Percentiles rank a stretch among this genome's conserved stretches.
phyloP scores from a whole-genome alignment of 2,329 filamentous ascomycete species.

The Cladosporium sp. region DNA sequence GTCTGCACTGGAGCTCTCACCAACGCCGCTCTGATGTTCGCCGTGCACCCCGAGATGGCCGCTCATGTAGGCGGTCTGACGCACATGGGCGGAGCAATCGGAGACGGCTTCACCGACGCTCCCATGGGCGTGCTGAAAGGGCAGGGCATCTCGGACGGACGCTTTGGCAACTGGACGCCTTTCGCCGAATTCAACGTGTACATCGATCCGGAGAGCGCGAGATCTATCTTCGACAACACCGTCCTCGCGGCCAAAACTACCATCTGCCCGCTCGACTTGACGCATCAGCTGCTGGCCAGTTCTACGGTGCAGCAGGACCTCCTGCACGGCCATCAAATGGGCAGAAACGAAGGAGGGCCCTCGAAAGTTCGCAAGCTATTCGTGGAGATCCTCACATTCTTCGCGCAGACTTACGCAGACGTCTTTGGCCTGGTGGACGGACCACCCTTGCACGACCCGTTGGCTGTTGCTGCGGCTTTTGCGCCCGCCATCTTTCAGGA shows the following conservation, averaged over 20 bases:
- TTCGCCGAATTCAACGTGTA: slow-evolving; percentile 85
- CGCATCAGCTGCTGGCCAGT: slow-evolving; percentile 84
- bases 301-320: slow-evolving; percentile 63
- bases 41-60: slow-evolving; percentile 68
- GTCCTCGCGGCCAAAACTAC: slow-evolving; percentile 71
- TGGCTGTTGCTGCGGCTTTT: slow-evolving; percentile 79
- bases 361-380: slow-evolving; percentile 67
- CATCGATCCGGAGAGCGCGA: slow-evolving; percentile 82
- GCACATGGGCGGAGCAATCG: slow-evolving; percentile 91
- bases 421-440: slow-evolving; percentile 78
- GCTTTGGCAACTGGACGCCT: slow-evolving; percentile 57
- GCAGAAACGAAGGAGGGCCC: slow-evolving; percentile 25
- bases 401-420: slow-evolving; percentile 79
- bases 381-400: slow-evolving; percentile 84
- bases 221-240: slow-evolving; percentile 67
- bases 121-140: slow-evolving; percentile 55
- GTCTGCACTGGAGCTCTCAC: slow-evolving; percentile 86
- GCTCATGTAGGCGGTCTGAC: slow-evolving; percentile 73
- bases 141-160: slow-evolving; percentile 36
- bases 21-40: slow-evolving; percentile 76
- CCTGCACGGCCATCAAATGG: slow-evolving; percentile 51
- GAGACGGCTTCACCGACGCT: slow-evolving; percentile 72
- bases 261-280: slow-evolving; percentile 82
- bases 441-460: slow-evolving; percentile 86
- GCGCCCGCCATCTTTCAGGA: slow-evolving; percentile 55